These are phyloP conservation scores for Hysterium pulicare DNA, from an alignment of 2,329 filamentous ascomycete genomes.

Conservation along the genomic window DNA sequence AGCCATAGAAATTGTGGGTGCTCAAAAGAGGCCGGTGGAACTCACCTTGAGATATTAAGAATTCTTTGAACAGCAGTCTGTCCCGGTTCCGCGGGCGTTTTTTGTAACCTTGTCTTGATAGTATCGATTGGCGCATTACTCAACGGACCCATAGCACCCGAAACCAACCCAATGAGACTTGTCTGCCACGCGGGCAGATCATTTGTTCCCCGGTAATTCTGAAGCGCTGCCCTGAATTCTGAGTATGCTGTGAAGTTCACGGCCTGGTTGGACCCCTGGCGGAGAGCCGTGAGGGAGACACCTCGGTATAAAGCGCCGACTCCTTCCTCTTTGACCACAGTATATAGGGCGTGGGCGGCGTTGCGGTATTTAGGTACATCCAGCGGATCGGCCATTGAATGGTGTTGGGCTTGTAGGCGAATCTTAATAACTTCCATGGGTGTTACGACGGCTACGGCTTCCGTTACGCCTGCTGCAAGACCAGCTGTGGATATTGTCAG, in stretches of 20 bases:
- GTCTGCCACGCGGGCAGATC: conserved; percentile 85
- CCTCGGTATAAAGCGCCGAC: conserved; percentile 84
- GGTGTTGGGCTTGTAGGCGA: conserved; percentile 93
- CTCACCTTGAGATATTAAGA: conserved; percentile 61
- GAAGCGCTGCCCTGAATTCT: conserved; percentile 79
- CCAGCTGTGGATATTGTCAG: conserved; percentile 57
- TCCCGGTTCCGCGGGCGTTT: conserved; percentile 76
- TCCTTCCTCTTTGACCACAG: conserved; percentile 89
- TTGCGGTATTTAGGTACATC: conserved; percentile 97
- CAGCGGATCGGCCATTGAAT: conserved; percentile 94
- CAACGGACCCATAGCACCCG: conserved; percentile 90
- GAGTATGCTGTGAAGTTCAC: conserved; percentile 95
- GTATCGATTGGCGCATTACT: conserved; percentile 98
- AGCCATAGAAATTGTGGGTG: conserved; percentile 32
- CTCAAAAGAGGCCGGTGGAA: conserved; percentile 8
- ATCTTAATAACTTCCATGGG: conserved; percentile 99
- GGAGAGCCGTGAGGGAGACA: conserved; percentile 85
- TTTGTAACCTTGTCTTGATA: conserved; percentile 95
- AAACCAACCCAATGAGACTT: conserved; percentile 82
- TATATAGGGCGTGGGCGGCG: conserved; percentile 78
- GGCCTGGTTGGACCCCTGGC: conserved; percentile 95
- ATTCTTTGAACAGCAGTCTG: conserved; percentile 80
- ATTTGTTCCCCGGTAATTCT: conserved; percentile 68
- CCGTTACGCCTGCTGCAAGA: conserved; percentile 87
- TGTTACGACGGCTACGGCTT: conserved; percentile 93